Conservation (phyloP, 129 eudicot genomes). For the Daucus carota region DNA sequence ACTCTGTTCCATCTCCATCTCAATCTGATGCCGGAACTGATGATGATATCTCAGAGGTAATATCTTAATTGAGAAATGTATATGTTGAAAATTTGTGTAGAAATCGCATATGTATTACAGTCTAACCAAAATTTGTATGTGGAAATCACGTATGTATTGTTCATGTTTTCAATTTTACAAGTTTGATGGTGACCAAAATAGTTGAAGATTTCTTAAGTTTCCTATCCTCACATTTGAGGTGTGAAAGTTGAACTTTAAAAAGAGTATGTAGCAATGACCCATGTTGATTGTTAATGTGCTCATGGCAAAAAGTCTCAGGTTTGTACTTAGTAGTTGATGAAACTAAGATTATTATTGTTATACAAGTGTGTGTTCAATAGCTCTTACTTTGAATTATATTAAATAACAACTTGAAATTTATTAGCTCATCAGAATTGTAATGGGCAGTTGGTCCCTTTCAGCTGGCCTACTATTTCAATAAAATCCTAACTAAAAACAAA, state of each 20-base stretch:
- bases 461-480: not conserved
- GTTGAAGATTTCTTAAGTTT: not conserved
- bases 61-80: not conserved
- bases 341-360: not conserved
- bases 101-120: not conserved
- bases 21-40: slow-evolving; percentile 24
- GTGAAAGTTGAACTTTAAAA: not conserved
- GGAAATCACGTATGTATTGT: not conserved
- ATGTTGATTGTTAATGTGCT: not conserved
- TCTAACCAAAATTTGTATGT: not conserved
- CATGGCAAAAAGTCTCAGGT: slow-evolving; percentile 2
- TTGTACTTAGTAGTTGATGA: not conserved
- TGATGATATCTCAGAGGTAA: slow-evolving; percentile 28
- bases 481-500: not conserved
- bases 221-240: not conserved
- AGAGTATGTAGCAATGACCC: not conserved
- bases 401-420: not conserved
- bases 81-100: not conserved
- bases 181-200: not conserved
- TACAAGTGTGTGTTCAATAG: not conserved
- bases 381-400: not conserved
- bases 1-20: slow-evolving; percentile 19
- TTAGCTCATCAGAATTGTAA: not conserved
- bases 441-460: not conserved
- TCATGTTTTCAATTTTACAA: not conserved